Conservation (phyloP, 306 rosid genomes). For the Luffa aegyptiaca region DNA sequence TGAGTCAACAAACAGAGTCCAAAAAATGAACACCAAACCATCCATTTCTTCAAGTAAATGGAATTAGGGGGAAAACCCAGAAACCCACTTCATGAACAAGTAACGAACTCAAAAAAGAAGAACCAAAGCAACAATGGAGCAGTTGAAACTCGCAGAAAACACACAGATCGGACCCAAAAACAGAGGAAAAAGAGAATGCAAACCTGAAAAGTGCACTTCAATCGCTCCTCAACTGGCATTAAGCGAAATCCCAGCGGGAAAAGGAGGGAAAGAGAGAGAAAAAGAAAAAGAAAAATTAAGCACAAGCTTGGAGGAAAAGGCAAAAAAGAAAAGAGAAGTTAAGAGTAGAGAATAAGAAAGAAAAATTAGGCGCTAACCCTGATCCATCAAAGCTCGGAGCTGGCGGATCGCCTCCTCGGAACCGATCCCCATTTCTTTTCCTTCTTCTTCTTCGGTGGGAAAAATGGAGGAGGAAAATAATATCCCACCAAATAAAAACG, state of each 20-base stretch:
- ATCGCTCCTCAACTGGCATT: conserved; percentile 66
- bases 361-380: conserved; percentile 32
- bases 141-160: not conserved
- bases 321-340: not conserved
- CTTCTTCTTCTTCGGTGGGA: not conserved
- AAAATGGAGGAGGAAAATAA: not conserved
- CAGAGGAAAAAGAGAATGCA: conserved; percentile 16
- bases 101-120: not conserved
- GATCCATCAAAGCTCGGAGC: conserved; percentile 64
- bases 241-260: not conserved
- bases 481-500: not conserved
- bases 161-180: conserved; percentile 13
- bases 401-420: conserved; percentile 73
- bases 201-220: conserved; percentile 81
- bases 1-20: not conserved
- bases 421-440: conserved; percentile 46
- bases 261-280: not conserved
- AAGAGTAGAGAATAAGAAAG: not conserved
- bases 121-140: not conserved
- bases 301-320: not conserved
- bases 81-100: not conserved
- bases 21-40: not conserved
- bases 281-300: not conserved
- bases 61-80: not conserved
- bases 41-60: not conserved